These are phyloP conservation scores for Quercus robur DNA, from an alignment of 306 rosid species.

Conservation along the genomic window DNA sequence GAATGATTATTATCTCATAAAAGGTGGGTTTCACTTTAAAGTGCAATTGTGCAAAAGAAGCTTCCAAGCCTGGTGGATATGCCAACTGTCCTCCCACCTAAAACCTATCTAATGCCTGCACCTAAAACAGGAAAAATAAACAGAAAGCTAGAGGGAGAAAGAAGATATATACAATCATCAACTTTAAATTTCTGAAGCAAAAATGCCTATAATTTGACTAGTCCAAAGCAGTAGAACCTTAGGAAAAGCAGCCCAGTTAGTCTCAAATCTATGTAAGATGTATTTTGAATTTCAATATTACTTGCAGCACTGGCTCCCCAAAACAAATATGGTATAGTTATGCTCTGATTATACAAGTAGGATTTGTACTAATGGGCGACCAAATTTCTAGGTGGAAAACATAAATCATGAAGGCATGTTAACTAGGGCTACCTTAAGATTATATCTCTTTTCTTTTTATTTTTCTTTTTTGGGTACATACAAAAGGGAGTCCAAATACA, in stretches of 20 bases:
- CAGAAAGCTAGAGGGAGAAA: neutral
- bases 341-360: neutral
- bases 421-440: too few species aligned
- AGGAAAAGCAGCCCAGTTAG: neutral
- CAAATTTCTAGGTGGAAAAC: too few species aligned
- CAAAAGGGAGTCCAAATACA: too few species aligned
- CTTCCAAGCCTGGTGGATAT: neutral
- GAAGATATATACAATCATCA: constrained; percentile 16
- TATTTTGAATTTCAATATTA: too few species aligned
- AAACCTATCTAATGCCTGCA: neutral
- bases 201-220: constrained; percentile 40
- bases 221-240: constrained; percentile 17
- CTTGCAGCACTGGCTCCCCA: too few species aligned
- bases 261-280: neutral
- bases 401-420: too few species aligned
- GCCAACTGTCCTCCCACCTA: neutral
- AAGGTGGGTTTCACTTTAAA: too few species aligned
- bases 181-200: constrained; percentile 39
- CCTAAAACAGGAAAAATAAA: neutral
- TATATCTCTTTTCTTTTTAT: too few species aligned
- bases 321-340: too few species aligned
- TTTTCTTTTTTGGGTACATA: too few species aligned
- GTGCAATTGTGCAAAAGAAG: neutral
- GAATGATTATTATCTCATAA: too few species aligned
- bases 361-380: neutral